Base-by-base conservation (phyloP, 495 filamentous ascomycete genomes). In the Talaromyces proteolyticus region DNA sequence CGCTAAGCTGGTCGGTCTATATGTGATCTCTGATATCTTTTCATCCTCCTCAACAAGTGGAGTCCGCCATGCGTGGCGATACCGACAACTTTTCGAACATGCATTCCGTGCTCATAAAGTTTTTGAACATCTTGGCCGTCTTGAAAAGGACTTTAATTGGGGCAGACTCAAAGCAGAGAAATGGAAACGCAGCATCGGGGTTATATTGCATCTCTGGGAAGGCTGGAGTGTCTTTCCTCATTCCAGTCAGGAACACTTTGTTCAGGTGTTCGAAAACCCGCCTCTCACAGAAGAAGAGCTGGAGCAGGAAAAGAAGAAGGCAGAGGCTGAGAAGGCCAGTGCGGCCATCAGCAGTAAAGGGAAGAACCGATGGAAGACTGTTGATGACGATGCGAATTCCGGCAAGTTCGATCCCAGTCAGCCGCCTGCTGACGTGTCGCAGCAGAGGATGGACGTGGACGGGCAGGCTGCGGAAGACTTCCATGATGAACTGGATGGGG, bases 11-110 rank as follows among this genome's bases (percentile, higher is more conserved):
- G 82, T 96, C 26, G 93, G 79, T 8, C 76, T 98, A 11, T 95
- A 93, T 57, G 67, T 94, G 12, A 81, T 96, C 46, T 90, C 85
- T 44, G 94, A 98, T 63, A 87, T 96, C 47, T 78, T 96, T 23
- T 90, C 86, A 1, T 87, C 89, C 2, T 89, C 87, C 3, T 85
- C 88, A 1, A 90, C 87, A 1, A 85, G 82, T 53, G 89, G 89
- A 0, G 86, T 95, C 26, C 78, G 89, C 1, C 87, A 92, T 60
- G 89, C 90, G 4, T 97, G 90, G 90, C 83, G 90, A 38, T 97
- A 93, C 58, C 80, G 92, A 17, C 84, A 88, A 58, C 71, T 93
- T 18, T 93, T 98, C 55, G 94, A 96, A 64, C 67, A 72, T 0
- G 81, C 85, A 0, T 70, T 98, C 6, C 80, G 81, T 25, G 65